phyloP scores from a whole-genome alignment of 1,139 yeast genomes.

The Taphrina communis region DNA sequence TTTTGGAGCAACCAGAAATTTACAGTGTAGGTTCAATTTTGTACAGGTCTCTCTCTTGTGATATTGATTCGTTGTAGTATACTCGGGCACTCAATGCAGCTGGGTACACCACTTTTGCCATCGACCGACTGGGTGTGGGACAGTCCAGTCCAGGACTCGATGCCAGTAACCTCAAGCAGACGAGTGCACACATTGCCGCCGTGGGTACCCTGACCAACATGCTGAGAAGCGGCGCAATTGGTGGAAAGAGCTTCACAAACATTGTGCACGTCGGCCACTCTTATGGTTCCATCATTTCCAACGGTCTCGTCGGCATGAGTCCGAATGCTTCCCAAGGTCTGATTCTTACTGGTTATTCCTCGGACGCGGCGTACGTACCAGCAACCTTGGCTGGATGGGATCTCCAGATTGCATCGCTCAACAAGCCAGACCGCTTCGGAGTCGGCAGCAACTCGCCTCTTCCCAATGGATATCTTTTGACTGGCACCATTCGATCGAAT shows the following conservation, averaged over 20 bases:
- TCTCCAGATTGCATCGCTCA: constrained; percentile 23
- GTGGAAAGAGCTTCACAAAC: constrained; percentile 6
- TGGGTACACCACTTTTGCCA: constrained; percentile 36
- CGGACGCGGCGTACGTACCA: constrained; percentile 20
- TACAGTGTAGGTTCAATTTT: constrained; percentile 2
- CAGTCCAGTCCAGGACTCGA: constrained; percentile 9
- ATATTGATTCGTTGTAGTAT: constrained; percentile 6
- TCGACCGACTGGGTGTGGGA: constrained; percentile 35
- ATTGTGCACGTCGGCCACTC: constrained; percentile 40
- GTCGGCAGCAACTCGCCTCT: constrained; percentile 11
- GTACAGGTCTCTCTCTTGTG: background rate
- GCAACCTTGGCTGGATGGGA: constrained; percentile 33
- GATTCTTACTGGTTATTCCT: constrained; percentile 34
- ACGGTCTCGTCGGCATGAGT: constrained; percentile 31
- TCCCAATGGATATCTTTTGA: constrained; percentile 17
- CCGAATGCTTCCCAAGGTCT: constrained; percentile 28
- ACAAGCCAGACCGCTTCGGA: constrained; percentile 31
- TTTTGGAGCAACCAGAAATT: constrained; percentile 21
- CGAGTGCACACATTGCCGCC: constrained; percentile 32
- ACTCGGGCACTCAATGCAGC: constrained; percentile 15
- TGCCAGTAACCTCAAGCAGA: constrained; percentile 16
- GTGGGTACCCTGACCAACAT: constrained; percentile 7
- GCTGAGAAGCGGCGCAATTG: constrained; percentile 19
- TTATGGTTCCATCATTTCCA: constrained; percentile 35
- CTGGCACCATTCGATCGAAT: constrained; percentile 7